phyloP scores from a whole-genome alignment of 495 filamentous ascomycete genomes.

The Saxophila tyrrhenica region DNA sequence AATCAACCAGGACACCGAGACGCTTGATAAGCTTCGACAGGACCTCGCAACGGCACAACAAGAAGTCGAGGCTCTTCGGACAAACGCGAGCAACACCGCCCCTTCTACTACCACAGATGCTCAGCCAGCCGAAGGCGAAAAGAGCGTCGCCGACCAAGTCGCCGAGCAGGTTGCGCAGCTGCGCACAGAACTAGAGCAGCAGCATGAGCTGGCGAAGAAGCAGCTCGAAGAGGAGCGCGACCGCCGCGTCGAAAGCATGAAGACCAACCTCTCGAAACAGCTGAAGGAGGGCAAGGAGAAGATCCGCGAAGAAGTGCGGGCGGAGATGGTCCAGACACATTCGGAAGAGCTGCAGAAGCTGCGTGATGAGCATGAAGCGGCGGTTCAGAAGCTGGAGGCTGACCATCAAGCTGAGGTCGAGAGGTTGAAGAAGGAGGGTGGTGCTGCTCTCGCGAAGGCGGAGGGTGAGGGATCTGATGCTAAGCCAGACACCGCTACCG shows the following conservation, averaged over 20 bases:
- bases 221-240: slow-evolving; percentile 53
- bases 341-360: slow-evolving; percentile 32
- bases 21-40: slow-evolving; percentile 30
- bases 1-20: slow-evolving; percentile 14
- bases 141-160: slow-evolving; percentile 28
- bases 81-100: slow-evolving; percentile 22
- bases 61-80: slow-evolving; percentile 33
- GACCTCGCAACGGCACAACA: slow-evolving; percentile 36
- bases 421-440: slow-evolving; percentile 21
- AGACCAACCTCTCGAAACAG: slow-evolving; percentile 56
- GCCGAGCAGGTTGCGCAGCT: slow-evolving; percentile 29
- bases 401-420: slow-evolving; percentile 52
- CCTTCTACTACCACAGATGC: slow-evolving; percentile 14
- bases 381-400: slow-evolving; percentile 51
- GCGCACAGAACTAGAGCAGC: slow-evolving; percentile 28
- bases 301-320: slow-evolving; percentile 35
- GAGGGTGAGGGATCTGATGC: background rate
- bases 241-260: slow-evolving; percentile 60
- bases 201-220: slow-evolving; percentile 40
- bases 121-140: slow-evolving; percentile 19
- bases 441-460: slow-evolving; percentile 7
- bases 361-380: slow-evolving; percentile 41
- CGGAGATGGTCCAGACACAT: slow-evolving; percentile 30
- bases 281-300: slow-evolving; percentile 47
- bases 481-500: slow-evolving; percentile 1